Evolutionary conservation across 2,329 filamentous ascomycete species (phyloP).

Genomic region (Phialocephala subalpina): DNA sequence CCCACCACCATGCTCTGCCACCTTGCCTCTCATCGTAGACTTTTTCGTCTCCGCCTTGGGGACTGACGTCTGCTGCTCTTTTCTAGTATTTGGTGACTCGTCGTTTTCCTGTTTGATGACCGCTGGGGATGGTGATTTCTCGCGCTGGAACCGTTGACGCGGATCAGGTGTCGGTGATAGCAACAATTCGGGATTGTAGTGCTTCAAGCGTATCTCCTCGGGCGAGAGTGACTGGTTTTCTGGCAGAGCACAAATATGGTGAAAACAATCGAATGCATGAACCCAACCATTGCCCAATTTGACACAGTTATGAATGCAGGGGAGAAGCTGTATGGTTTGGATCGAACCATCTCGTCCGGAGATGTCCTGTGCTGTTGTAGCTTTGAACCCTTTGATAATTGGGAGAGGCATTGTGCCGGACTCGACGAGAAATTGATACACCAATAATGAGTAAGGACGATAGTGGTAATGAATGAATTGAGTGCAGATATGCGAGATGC

Average conservation of each 20-base stretch:
- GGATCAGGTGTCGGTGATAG: too few relatives aligned
- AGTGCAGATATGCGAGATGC: too few relatives aligned
- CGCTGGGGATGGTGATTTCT: neutral
- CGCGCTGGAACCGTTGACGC: too few relatives aligned
- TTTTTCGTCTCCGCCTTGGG: neutral
- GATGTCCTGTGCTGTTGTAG: too few relatives aligned
- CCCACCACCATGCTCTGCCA: too few relatives aligned
- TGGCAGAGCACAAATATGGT: neutral
- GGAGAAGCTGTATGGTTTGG: neutral
- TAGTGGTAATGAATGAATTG: too few relatives aligned
- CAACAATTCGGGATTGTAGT: neutral
- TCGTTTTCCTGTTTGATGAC: neutral
- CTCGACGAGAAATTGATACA: neutral
- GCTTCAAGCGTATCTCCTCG: neutral
- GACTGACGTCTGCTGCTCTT: neutral
- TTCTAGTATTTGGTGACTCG: too few relatives aligned
- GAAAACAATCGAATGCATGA: neutral
- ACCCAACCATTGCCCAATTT: neutral
- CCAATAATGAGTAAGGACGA: neutral
- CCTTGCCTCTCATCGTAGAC: neutral
- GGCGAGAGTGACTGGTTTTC: neutral
- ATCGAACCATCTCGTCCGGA: neutral
- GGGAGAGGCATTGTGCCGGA: neutral
- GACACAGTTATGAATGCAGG: neutral
- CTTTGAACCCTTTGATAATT: neutral